Evolutionary conservation across 768 basidiomycete genomes (phyloP), one percentile per base, ranked within the genome.

Genomic region (Lyophyllum atratum): DNA sequence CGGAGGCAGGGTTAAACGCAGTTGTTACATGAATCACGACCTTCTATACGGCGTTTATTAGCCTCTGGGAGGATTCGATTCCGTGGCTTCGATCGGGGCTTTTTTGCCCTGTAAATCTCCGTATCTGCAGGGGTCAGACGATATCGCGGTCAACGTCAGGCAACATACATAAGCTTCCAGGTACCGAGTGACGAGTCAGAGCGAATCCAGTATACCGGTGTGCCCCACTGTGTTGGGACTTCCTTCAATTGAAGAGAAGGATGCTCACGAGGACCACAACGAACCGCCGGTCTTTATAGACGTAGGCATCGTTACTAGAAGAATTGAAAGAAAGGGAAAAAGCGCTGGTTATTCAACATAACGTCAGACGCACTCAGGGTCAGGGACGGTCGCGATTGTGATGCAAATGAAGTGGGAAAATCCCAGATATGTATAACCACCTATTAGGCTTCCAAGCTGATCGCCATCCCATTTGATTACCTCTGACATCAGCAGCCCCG

Each of bases 271-370:
- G 52, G 29, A 39, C 19, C 22, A 24, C 24, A 29, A 12, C 7
- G 17, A 29, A 44, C 3, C 31, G 1, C 24, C 52, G 34, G 43
- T 14, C n/a, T 34, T 28, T 53, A 25, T 46, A 48, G 31, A 47
- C 51, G 44, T 49, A 59, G 52, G 52, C 57, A 54, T 59, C 47
- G 57, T 59, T 54, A 44, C 52, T 15, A 52, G 15, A 29, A 48
- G 24, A 24, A 10, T 4, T 24, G 15, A n/a, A 55, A 40, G 14
- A 25, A 43, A 33, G 19, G 37, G 28, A 33, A 28, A 15, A 28
- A 19, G 28, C 21, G 17, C 14, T 17, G 45, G 56, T 42, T 43
- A 15, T 26, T 46, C 21, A 26, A 7, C 45, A 26, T 15, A 37
- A 31, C 29, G 29, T 31, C 29, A 31, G 11, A 19, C 4, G 19